Evolutionary conservation across 202 grass and related monocot genomes (phyloP), one percentile per base, ranked within the genome.

Genomic region (Setaria viridis): DNA sequence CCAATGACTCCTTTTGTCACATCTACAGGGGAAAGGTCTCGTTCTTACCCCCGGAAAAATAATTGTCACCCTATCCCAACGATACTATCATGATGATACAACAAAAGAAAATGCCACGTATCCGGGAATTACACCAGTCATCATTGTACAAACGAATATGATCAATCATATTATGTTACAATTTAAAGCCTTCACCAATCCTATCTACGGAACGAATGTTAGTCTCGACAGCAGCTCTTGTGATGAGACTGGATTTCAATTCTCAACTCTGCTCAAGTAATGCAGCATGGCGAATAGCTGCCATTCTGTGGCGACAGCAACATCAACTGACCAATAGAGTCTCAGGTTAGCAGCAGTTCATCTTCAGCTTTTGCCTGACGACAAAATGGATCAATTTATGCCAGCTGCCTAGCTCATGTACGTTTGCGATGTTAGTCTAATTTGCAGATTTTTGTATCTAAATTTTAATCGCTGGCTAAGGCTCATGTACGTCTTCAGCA

Each of bases 191-290:
- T 62, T 58, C 54, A 76, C 69, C 60, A 70, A 80, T 12, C 88
- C 83, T 90, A 86, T 64, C 64, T 82, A 82, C 9, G 46, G 19
- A 72, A 63, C 62, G 37, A 39, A 64, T 82, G 78, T 82, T 30
- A 41, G 45, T 43, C 72, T 66, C 56, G 35, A 57, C 25, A 25
- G 25, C 25, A 25, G 25, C 25, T 25, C 25, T 25, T 25, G 25
- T 25, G 25, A 25, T 25, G 25, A 59, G 73, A 25, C 25, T 25
- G 25, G 25, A 25, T 25, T 25, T 25, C 25, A 25, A 25, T 25
- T 25, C 25, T 25, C 25, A 25, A 25, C 25, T 25, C 25, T 25
- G 25, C 25, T 25, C 25, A 25, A 25, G 25, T 25, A 25, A 25
- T 25, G 25, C 25, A 25, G 25, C 25, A 25, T 25, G 25, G 25